Conservation (phyloP, 768 basidiomycete genomes). For the Lactifluus rugatus region DNA sequence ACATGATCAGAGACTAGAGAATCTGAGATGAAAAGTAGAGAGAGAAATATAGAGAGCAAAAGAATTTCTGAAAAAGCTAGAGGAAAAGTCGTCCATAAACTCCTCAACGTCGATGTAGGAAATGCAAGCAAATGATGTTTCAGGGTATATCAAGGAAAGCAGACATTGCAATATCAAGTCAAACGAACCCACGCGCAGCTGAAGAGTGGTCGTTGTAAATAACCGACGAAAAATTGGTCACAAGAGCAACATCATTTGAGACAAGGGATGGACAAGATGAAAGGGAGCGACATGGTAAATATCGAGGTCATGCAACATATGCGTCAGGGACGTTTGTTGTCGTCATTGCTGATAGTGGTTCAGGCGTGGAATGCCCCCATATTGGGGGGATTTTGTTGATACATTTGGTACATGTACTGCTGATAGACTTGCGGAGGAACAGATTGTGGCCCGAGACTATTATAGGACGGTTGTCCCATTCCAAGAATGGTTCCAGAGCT, state of each 20-base stretch:
- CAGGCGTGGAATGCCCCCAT: slow-evolving; percentile 58
- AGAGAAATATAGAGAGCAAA: neutral
- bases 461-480: slow-evolving; percentile 60
- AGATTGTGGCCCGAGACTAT: slow-evolving; percentile 45
- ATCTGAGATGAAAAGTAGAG: neutral
- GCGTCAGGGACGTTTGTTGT: neutral
- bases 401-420: slow-evolving; percentile 68
- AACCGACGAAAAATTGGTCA: slow-evolving; percentile 7
- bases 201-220: slow-evolving; percentile 14
- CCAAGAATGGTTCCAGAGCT: slow-evolving; percentile 48
- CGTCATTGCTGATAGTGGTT: slow-evolving; percentile 17
- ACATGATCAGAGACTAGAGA: slow-evolving; percentile 11
- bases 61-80: slow-evolving; percentile 2
- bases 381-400: slow-evolving; percentile 66
- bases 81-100: slow-evolving; percentile 6
- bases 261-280: slow-evolving; percentile 3
- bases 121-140: slow-evolving; percentile 19
- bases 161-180: slow-evolving; percentile 14
- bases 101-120: slow-evolving; percentile 8
- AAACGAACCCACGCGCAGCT: slow-evolving; percentile 11
- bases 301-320: slow-evolving; percentile 13
- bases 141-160: slow-evolving; percentile 15
- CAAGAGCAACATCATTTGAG: slow-evolving; percentile 6
- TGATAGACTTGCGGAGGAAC: slow-evolving; percentile 67
- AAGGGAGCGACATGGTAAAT: slow-evolving; percentile 16